A percentile compares a stretch with the other conserved stretches of the same genome.
Evolutionary conservation across 2,329 filamentous ascomycete species (phyloP).

Genomic region (Paecilomyces variotii): DNA sequence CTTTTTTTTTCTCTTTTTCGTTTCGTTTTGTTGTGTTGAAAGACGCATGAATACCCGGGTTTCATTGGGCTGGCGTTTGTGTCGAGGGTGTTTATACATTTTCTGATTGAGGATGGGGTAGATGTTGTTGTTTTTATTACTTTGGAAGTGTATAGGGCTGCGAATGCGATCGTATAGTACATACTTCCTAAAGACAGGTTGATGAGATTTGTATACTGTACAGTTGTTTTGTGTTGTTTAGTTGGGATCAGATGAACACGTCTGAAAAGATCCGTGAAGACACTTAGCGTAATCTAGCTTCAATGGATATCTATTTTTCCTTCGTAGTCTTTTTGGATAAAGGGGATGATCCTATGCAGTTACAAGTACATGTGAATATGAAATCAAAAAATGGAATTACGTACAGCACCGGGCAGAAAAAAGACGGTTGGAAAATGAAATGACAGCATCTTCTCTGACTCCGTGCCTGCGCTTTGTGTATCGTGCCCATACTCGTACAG

Average conservation of each 20-base stretch:
- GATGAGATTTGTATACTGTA: too few species aligned
- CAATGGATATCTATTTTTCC: neutral
- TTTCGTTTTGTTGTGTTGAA: neutral
- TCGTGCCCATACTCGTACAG: conserved; percentile 7
- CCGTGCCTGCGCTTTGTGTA: neutral
- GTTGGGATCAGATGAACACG: too few species aligned
- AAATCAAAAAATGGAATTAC: neutral
- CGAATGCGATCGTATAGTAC: too few species aligned
- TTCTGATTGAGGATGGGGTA: too few species aligned
- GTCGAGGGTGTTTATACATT: too few species aligned
- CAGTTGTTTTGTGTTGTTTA: too few species aligned
- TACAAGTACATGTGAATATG: neutral
- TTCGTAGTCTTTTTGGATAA: neutral
- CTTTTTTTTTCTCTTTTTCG: too few species aligned
- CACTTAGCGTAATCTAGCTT: neutral
- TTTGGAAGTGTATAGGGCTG: neutral
- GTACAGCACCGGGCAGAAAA: neutral
- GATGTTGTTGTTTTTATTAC: neutral
- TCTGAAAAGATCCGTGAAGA: neutral
- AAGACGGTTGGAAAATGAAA: neutral
- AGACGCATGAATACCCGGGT: neutral
- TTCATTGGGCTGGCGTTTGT: neutral
- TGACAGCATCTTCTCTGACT: neutral
- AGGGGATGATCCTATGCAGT: neutral
- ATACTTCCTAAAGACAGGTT: too few species aligned